phyloP scores from a whole-genome alignment of 805 yeast genomes.

The Kazachstania kunashirensis region DNA sequence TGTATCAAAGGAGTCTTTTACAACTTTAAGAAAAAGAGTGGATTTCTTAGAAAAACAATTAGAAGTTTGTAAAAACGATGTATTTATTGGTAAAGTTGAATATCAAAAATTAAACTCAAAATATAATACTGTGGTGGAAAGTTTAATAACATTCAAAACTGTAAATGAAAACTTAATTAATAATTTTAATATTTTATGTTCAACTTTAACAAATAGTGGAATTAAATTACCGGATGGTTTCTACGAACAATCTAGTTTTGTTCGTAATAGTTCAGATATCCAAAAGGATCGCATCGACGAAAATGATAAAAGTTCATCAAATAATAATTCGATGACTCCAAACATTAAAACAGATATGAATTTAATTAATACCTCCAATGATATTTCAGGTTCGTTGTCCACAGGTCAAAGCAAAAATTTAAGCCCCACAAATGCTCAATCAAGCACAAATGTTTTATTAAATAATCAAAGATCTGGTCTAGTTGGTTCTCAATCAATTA shows the following conservation, averaged over 20 bases:
- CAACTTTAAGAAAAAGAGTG: constrained; percentile 27
- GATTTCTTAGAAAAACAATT: constrained; percentile 28
- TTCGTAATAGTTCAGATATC: too few relatives aligned
- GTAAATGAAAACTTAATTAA: constrained; percentile 48
- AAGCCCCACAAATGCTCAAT: too few relatives aligned
- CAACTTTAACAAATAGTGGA: constrained; percentile 47
- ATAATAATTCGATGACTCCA: not conserved
- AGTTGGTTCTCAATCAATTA: not conserved
- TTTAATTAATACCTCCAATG: too few relatives aligned
- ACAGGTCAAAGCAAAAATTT: too few relatives aligned
- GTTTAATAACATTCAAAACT: constrained; percentile 46
- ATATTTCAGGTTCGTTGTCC: too few relatives aligned
- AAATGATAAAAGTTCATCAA: not conserved
- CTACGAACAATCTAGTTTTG: constrained; percentile 4
- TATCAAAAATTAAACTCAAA: constrained; percentile 40
- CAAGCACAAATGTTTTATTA: not conserved
- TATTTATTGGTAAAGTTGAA: constrained; percentile 25
- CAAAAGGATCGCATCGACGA: not conserved
- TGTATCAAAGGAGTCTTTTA: constrained; percentile 20
- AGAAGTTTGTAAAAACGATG: constrained; percentile 17
- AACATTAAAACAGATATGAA: not conserved
- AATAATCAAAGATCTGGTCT: constrained; percentile 5
- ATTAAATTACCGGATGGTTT: constrained; percentile 48
- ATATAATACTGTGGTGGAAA: constrained; percentile 56
- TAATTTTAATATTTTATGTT: constrained; percentile 42